A percentile compares a stretch with the other conserved stretches of the same genome.
Conservation (phyloP, 2,329 filamentous ascomycete species). For the Stylonectria norvegica region DNA sequence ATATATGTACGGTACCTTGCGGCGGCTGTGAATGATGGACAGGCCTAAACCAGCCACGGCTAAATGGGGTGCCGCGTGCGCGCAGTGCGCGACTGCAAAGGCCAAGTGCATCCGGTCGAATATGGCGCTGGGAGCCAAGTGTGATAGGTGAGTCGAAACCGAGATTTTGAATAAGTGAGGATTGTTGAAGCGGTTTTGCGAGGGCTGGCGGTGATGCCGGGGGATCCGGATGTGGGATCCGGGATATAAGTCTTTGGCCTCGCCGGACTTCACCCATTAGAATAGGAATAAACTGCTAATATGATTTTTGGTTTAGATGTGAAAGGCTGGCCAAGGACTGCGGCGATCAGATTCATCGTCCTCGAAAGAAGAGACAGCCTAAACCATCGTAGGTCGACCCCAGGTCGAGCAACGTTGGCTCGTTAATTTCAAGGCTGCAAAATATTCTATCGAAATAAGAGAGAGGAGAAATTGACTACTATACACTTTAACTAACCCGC, state of each 20-base stretch:
- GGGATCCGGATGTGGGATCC: no score
- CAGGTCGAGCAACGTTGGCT: no score
- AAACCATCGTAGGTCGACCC: constrained; percentile 46
- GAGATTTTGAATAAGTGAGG: no score
- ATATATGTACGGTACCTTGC: no score
- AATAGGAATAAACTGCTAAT: neutral
- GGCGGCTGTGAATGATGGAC: constrained; percentile 14
- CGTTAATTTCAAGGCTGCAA: no score
- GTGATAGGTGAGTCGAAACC: constrained; percentile 41
- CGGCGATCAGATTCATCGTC: constrained; percentile 44
- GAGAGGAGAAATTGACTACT: no score
- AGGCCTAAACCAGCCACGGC: constrained; percentile 34
- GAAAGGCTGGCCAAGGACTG: constrained; percentile 48
- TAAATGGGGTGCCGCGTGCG: constrained; percentile 50
- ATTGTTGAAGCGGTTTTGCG: no score
- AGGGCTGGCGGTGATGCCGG: no score
- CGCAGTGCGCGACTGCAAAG: constrained; percentile 47
- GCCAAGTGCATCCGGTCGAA: constrained; percentile 48
- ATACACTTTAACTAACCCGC: constrained; percentile 3
- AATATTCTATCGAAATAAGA: no score
- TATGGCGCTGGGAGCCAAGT: constrained; percentile 37
- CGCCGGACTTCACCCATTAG: no score
- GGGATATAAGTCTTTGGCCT: no score
- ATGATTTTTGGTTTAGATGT: constrained; percentile 35
- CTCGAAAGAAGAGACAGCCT: constrained; percentile 49